Base-by-base conservation (phyloP, 768 basidiomycete species). In the Cantharellus anzutake region DNA sequence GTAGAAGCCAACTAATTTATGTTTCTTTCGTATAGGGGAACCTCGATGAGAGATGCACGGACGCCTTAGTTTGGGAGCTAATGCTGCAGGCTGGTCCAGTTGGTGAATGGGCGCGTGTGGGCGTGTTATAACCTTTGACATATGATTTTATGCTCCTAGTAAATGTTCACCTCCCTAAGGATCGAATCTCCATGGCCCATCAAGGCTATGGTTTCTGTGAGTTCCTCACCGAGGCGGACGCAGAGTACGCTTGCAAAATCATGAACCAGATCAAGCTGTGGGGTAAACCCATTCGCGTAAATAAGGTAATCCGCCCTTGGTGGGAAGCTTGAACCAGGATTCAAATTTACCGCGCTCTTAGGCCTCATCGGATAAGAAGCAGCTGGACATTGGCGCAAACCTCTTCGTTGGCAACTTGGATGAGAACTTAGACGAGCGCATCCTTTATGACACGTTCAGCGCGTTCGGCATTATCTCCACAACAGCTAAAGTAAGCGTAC, bases 211-310 rank as follows among this genome's bases (percentile, higher is more conserved):
- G 96, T 44, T 99, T 99, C 74, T 97, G 94, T 79, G 96, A 99
- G 76, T 98, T 99, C 71, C 75, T 94, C 72, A 92, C 92, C 42
- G 93, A 98, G 74, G 93, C 96, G 71, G 96, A 98, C 73, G 92
- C 96, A 63, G 96, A 99, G 72, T 99, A 99, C 71, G 94, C 92
- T 60, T 97, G 94, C 79, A 96, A 97, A 78, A 97, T 98, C 66
- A 97, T 98, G 94, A 99, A 99, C 70, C 94, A 97, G 77, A 98
- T 99, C 70, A 99, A 99, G 72, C 72, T 99, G 58, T 99, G 87
- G 81, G 96, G 96, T 35, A 98, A 98, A 69, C 96, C 96, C 40
- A 96, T 99, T 61, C 79, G 96, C 64, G 94, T 99, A 64, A 98
- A 97, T 78, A 99, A 97, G 84, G 91, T 87, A 64, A 68, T 82